phyloP scores from a whole-genome alignment of 2,329 filamentous ascomycete species.

The Arthrobotrys pseudoclavata region DNA sequence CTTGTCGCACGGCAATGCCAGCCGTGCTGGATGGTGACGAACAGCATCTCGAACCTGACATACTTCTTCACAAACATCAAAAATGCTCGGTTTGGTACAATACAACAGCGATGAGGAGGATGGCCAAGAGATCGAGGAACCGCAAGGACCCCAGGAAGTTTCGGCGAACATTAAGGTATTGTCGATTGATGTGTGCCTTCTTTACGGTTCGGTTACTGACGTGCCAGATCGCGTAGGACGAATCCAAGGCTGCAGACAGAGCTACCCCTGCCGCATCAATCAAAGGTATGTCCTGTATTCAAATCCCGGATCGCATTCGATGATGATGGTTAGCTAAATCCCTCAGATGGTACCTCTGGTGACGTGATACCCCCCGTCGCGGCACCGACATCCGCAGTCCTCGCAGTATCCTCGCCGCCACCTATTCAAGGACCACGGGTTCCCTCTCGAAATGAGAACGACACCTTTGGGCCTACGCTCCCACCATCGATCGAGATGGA shows the following conservation, averaged over 20 bases:
- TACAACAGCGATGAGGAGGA: constrained; percentile 66
- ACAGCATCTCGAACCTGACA: constrained; percentile 9
- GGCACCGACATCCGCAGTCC: constrained; percentile 64
- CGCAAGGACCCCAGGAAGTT: neutral
- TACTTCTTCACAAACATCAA: constrained; percentile 18
- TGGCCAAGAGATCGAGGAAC: constrained; percentile 46
- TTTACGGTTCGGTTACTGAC: constrained; percentile 42
- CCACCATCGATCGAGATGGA: constrained; percentile 56
- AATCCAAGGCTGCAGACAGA: constrained; percentile 15
- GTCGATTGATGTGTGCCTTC: constrained; percentile 1
- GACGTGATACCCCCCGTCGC: constrained; percentile 68
- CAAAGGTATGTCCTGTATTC: constrained; percentile 19
- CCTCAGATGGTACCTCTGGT: constrained; percentile 60
- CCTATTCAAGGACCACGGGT: constrained; percentile 41
- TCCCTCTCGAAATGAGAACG: constrained; percentile 32
- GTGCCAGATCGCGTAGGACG: constrained; percentile 59
- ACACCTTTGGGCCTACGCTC: constrained; percentile 60
- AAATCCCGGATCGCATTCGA: neutral
- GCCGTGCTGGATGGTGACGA: neutral
- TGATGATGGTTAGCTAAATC: constrained; percentile 43
- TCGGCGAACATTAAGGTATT: constrained; percentile 44
- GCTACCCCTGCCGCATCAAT: constrained; percentile 21
- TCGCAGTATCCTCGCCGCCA: constrained; percentile 60
- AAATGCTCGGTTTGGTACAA: constrained; percentile 64
- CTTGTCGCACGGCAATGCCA: neutral